Conservation (phyloP, 768 basidiomycete species). For the Paxillus ammoniavirescens region DNA sequence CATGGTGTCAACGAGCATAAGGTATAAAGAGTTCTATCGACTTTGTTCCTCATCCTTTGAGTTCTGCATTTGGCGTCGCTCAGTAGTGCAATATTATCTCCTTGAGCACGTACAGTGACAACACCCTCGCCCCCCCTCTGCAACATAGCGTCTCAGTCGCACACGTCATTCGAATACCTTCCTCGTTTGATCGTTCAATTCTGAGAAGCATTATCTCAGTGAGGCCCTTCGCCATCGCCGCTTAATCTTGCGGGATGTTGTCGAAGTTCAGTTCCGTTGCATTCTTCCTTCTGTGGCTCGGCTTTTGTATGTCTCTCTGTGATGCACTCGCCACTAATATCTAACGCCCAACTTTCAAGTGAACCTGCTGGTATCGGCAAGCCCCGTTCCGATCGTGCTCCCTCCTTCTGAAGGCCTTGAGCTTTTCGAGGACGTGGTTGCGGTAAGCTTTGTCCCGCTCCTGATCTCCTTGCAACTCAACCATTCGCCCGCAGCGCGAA, state of each 20-base stretch:
- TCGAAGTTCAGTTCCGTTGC: not conserved
- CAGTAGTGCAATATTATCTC: not conserved
- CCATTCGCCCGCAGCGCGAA: conserved; percentile 4
- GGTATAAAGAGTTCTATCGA: not conserved
- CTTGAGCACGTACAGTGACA: not conserved
- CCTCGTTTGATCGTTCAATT: not conserved
- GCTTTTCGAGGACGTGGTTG: conserved; percentile 9
- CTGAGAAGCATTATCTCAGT: not conserved
- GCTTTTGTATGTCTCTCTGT: conserved; percentile 6
- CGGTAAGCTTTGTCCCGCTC: not conserved
- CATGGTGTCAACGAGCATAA: not conserved
- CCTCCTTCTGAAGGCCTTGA: conserved; percentile 5
- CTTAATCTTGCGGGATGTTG: conserved; percentile 2
- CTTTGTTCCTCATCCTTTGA: conserved; percentile 2
- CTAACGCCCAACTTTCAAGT: not conserved
- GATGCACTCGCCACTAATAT: not conserved
- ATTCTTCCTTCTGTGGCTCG: not conserved
- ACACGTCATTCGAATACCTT: not conserved
- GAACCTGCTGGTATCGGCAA: conserved; percentile 3
- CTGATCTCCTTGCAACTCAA: not conserved
- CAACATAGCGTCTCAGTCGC: not conserved
- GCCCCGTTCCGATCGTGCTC: conserved; percentile 6
- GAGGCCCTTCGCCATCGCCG: not conserved
- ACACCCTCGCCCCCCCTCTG: not conserved
- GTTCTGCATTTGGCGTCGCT: not conserved